A percentile compares a stretch with the other conserved stretches of the same genome.
These are phyloP conservation scores for Eucalyptus erythrocorys DNA, from an alignment of 345 rosid species.

Conservation along the genomic window DNA sequence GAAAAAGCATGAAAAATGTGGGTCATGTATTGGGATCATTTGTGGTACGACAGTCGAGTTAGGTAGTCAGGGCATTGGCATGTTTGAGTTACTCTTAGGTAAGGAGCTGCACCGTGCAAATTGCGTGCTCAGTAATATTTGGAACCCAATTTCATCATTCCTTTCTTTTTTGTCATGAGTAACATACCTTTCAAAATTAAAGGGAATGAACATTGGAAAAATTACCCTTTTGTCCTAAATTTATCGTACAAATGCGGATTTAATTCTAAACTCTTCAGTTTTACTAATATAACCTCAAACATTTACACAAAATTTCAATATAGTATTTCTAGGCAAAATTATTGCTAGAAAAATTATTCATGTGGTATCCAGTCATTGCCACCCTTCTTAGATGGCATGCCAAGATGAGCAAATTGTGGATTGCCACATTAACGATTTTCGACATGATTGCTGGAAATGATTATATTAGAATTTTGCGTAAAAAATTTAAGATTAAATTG, in stretches of 20 bases:
- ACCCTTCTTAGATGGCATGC: not conserved
- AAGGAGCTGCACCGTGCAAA: not conserved
- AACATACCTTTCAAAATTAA: not conserved
- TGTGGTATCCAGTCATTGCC: too few relatives aligned
- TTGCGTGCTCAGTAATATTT: not conserved
- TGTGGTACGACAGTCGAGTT: not conserved
- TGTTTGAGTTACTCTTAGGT: not conserved
- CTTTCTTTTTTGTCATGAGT: not conserved
- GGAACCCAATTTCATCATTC: not conserved
- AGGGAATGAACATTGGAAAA: not conserved
- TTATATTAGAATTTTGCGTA: not conserved
- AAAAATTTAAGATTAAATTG: not conserved
- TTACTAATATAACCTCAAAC: not conserved
- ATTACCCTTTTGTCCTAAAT: not conserved
- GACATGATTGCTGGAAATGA: rapidly evolving
- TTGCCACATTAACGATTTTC: not conserved
- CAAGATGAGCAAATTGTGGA: not conserved
- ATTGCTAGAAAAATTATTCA: not conserved
- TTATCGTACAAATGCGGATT: rapidly evolving
- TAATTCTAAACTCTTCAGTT: not conserved
- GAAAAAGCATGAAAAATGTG: not conserved
- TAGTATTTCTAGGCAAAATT: not conserved
- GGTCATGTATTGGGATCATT: not conserved
- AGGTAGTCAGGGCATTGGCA: not conserved
- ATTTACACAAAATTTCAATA: not conserved